These are phyloP conservation scores for Acarospora socialis DNA, from an alignment of 2,329 filamentous ascomycete species.

Conservation along the genomic window DNA sequence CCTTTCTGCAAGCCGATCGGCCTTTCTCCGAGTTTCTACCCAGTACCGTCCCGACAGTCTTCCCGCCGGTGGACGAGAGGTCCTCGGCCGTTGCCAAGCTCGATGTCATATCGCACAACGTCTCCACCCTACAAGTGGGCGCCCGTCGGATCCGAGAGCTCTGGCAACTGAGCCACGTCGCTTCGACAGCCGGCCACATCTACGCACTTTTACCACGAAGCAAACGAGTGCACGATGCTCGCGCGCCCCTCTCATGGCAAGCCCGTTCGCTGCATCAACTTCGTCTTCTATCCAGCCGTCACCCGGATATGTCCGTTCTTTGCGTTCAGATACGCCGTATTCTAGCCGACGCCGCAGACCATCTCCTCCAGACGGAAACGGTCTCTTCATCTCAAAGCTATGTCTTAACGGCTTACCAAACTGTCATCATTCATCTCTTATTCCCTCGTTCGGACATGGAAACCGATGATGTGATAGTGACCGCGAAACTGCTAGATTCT, in stretches of 20 bases:
- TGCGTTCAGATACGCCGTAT: conserved; percentile 10
- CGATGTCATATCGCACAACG: conserved; percentile 13
- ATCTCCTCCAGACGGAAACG: conserved; percentile 6
- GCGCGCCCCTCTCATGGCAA: conserved; percentile 7
- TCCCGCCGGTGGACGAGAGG: conserved; percentile 14
- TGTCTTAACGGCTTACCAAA: conserved; percentile 11
- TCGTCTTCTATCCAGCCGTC: conserved; percentile 5
- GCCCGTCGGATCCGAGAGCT: conserved; percentile 12
- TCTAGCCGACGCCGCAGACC: conserved; percentile 6
- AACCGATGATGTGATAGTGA: conserved; percentile 4
- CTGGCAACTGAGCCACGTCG: conserved; percentile 14
- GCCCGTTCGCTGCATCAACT: conserved; percentile 9
- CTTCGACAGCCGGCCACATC: conserved; percentile 13
- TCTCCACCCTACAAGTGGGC: conserved; percentile 13
- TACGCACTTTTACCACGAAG: conserved; percentile 12
- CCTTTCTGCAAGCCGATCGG: conserved; percentile 23
- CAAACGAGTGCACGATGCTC: conserved; percentile 1
- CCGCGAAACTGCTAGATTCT: conserved; percentile 7
- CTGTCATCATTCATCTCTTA: conserved; percentile 12
- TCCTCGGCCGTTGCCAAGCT: conserved; percentile 12
- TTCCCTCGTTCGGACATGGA: conserved; percentile 8
- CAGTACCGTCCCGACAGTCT: conserved; percentile 7
- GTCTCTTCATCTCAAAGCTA: conserved; percentile 7
- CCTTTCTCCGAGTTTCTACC: conserved; percentile 13
- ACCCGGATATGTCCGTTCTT: conserved; percentile 6